These are phyloP conservation scores for Ceratobasidium sp. DNA, from an alignment of 1,284 basidiomycete species.

Conservation along the genomic window DNA sequence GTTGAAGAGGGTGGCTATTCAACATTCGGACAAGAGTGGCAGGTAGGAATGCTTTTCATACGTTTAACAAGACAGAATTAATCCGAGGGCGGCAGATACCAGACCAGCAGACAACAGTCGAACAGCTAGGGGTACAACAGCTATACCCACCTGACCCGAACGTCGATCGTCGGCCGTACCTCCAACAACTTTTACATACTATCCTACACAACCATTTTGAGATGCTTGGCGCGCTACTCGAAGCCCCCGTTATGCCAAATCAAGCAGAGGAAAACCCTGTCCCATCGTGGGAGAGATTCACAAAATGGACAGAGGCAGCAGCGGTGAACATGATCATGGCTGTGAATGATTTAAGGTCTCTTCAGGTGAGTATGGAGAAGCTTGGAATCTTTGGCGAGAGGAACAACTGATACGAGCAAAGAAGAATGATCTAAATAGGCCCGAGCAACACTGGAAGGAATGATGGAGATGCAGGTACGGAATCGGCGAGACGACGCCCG, in stretches of 20 bases:
- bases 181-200: conserved; percentile 46
- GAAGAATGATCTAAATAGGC: conserved; percentile 22
- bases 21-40: conserved; percentile 48
- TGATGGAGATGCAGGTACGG: conserved; percentile 47
- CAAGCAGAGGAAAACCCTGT: conserved; percentile 32
- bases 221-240: conserved; percentile 46
- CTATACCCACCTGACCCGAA: conserved; percentile 40
- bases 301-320: conserved; percentile 46
- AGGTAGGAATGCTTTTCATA: conserved; percentile 39
- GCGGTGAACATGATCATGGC: conserved; percentile 49
- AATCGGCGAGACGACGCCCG: conserved; percentile 41
- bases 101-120: conserved; percentile 46
- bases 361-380: conserved; percentile 45
- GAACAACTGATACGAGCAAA: conserved; percentile 12
- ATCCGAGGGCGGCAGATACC: conserved; percentile 40
- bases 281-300: conserved; percentile 38
- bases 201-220: conserved; percentile 47
- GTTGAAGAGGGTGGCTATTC: conserved; percentile 47
- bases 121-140: conserved; percentile 46
- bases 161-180: conserved; percentile 40
- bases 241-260: conserved; percentile 44
- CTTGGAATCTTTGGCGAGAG: not conserved
- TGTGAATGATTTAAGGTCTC: conserved; percentile 49
- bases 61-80: not conserved
- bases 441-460: conserved; percentile 46